phyloP scores from a whole-genome alignment of 768 basidiomycete species.

The Chiua virens region DNA sequence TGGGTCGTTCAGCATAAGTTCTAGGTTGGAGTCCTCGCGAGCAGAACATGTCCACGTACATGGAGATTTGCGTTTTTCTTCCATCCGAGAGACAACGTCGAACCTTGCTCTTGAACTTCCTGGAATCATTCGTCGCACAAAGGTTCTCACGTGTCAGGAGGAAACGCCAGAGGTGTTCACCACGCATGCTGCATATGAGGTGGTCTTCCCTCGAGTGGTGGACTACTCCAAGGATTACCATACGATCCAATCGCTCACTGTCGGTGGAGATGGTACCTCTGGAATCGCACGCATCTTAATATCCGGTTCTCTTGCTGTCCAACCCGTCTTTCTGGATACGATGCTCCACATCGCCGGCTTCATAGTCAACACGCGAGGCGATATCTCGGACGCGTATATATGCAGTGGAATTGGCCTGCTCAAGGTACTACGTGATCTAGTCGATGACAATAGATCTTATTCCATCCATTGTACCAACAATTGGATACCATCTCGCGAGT shows the following conservation, averaged over 20 bases:
- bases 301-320: slow-evolving; percentile 40
- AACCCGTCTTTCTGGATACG: slow-evolving; percentile 65
- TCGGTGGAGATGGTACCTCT: slow-evolving; percentile 48
- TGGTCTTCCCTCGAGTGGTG: slow-evolving; percentile 69
- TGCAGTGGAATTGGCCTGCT: slow-evolving; percentile 56
- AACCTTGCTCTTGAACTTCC: slow-evolving; percentile 42
- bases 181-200: slow-evolving; percentile 57
- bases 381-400: slow-evolving; percentile 56
- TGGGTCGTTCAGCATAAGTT: slow-evolving; percentile 49
- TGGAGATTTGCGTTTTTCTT: slow-evolving; percentile 45
- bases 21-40: slow-evolving; percentile 32
- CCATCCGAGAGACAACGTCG: slow-evolving; percentile 28
- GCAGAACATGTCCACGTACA: slow-evolving; percentile 42
- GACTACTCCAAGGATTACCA: slow-evolving; percentile 59
- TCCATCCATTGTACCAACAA: slow-evolving; percentile 51
- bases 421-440: slow-evolving; percentile 42
- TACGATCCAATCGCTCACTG: slow-evolving; percentile 53
- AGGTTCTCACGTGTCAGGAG: slow-evolving; percentile 28
- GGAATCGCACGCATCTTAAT: slow-evolving; percentile 52
- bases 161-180: slow-evolving; percentile 47
- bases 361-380: slow-evolving; percentile 57
- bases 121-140: slow-evolving; percentile 34
- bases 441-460: slow-evolving; percentile 44
- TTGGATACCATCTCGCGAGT: slow-evolving; percentile 42
- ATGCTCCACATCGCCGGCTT: slow-evolving; percentile 72